These are phyloP conservation scores for Alternaria triticina DNA, from an alignment of 2,329 filamentous ascomycete species.

Conservation along the genomic window DNA sequence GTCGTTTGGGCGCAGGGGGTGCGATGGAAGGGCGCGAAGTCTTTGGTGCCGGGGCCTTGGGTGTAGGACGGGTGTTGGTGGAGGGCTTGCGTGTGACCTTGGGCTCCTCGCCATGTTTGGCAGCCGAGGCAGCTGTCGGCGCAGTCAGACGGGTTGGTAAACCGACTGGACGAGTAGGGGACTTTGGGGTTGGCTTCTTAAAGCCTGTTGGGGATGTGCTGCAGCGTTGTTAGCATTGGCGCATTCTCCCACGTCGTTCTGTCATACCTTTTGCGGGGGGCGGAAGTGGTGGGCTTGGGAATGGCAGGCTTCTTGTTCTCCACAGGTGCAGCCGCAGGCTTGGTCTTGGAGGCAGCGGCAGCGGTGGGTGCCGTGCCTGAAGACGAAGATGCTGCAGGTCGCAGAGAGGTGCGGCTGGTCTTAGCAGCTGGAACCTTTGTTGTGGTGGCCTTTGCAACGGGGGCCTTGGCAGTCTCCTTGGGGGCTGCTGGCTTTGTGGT, in stretches of 20 bases:
- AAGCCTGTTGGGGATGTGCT: conserved; percentile 39
- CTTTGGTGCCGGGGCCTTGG: conserved; percentile 38
- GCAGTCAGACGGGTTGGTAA: conserved; percentile 72
- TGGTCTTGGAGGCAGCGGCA: conserved; percentile 26
- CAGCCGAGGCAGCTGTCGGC: conserved; percentile 72
- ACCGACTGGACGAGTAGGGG: conserved; percentile 71
- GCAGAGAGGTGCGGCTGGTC: conserved; percentile 37
- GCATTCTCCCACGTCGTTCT: background rate
- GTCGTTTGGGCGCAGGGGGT: conserved; percentile 55
- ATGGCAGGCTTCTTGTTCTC: conserved; percentile 20
- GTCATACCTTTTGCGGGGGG: conserved; percentile 21
- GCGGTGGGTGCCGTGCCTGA: conserved; percentile 29
- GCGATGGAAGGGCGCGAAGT: conserved; percentile 47
- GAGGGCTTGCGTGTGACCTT: conserved; percentile 51
- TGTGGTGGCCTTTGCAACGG: conserved; percentile 16
- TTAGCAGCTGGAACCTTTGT: conserved; percentile 22
- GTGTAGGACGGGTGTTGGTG: conserved; percentile 44
- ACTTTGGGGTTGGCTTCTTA: conserved; percentile 56
- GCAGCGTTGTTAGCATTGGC: conserved; percentile 7
- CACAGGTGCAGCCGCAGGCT: conserved; percentile 7
- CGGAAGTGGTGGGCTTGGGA: conserved; percentile 19
- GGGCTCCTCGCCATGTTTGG: conserved; percentile 57
- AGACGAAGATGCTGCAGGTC: conserved; percentile 28
- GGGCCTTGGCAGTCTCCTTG: conserved; percentile 30
- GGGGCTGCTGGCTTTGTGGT: conserved; percentile 27